These are phyloP conservation scores for Tuber magnatum DNA, from an alignment of 495 filamentous ascomycete species.

Conservation along the genomic window DNA sequence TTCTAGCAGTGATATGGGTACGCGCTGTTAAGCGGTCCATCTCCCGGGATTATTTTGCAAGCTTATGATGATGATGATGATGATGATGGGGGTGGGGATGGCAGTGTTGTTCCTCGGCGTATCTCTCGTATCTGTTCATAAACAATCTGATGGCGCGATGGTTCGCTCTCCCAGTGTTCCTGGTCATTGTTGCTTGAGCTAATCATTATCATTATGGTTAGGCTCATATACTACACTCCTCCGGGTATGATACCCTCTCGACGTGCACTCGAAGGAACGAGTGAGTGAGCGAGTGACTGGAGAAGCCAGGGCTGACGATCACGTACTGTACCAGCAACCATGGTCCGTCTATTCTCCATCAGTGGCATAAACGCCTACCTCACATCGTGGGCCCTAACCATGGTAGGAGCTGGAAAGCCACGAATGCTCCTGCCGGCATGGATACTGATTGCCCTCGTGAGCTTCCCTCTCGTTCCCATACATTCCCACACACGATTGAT, in stretches of 20 bases:
- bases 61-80: constrained; percentile 5
- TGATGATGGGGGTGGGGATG: constrained; percentile 10
- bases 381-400: constrained; percentile 69
- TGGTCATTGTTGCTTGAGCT: background rate
- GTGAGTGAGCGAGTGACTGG: background rate
- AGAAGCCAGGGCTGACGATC: constrained; percentile 15
- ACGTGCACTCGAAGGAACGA: background rate
- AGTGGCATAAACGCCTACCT: constrained; percentile 72
- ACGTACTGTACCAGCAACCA: constrained; percentile 51
- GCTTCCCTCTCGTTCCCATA: constrained; percentile 25
- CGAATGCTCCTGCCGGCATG: constrained; percentile 75
- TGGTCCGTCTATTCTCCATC: constrained; percentile 74
- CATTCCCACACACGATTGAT: background rate
- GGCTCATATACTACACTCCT: constrained; percentile 82
- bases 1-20: constrained; percentile 78
- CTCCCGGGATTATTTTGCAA: constrained; percentile 6
- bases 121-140: constrained; percentile 82
- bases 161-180: constrained; percentile 44
- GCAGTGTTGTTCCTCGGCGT: constrained; percentile 73
- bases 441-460: constrained; percentile 74
- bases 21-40: constrained; percentile 39
- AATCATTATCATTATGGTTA: constrained; percentile 37
- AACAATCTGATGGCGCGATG: constrained; percentile 90
- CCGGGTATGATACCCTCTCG: constrained; percentile 42
- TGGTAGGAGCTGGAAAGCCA: constrained; percentile 66